phyloP scores from a whole-genome alignment of 352 stramenopile genomes.

The Pythium guiyangense region DNA sequence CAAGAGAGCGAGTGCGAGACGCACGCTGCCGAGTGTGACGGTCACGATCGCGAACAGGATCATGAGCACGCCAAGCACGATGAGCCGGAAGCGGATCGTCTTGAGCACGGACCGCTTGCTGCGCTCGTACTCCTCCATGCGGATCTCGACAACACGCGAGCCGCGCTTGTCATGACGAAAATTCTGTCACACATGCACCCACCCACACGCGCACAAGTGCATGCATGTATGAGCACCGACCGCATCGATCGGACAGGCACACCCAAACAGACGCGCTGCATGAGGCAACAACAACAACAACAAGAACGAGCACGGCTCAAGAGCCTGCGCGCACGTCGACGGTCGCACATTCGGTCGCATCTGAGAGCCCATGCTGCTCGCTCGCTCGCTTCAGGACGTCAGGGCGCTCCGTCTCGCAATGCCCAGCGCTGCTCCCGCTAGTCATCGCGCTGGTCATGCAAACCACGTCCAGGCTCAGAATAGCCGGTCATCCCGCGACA shows the following conservation, averaged over 20 bases:
- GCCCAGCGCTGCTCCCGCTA: no score
- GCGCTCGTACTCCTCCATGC: conserved; percentile 64
- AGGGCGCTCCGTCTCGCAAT: not conserved
- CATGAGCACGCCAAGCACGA: conserved; percentile 55
- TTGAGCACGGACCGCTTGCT: conserved; percentile 70
- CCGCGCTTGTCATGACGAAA: conserved; percentile 63
- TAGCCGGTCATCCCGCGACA: not conserved
- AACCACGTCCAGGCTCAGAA: not conserved
- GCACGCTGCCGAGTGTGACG: conserved; percentile 48
- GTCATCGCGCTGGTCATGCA: no score
- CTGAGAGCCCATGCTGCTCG: conserved; percentile 29
- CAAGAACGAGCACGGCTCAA: not conserved
- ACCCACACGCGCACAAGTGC: no score
- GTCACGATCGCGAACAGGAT: conserved; percentile 35
- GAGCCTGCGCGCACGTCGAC: not conserved
- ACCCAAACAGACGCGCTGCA: no score
- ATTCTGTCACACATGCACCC: conserved; percentile 25
- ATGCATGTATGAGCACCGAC: no score
- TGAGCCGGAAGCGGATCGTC: conserved; percentile 62
- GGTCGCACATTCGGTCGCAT: conserved; percentile 57
- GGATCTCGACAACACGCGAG: conserved; percentile 63
- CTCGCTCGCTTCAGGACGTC: not conserved
- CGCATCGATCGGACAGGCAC: no score
- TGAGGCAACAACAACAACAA: no score
- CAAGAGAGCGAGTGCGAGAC: not conserved